Evolutionary conservation across 352 stramenopile species (phyloP), one percentile per base, ranked within the genome.

Genomic region (Blastocystis sp.): DNA sequence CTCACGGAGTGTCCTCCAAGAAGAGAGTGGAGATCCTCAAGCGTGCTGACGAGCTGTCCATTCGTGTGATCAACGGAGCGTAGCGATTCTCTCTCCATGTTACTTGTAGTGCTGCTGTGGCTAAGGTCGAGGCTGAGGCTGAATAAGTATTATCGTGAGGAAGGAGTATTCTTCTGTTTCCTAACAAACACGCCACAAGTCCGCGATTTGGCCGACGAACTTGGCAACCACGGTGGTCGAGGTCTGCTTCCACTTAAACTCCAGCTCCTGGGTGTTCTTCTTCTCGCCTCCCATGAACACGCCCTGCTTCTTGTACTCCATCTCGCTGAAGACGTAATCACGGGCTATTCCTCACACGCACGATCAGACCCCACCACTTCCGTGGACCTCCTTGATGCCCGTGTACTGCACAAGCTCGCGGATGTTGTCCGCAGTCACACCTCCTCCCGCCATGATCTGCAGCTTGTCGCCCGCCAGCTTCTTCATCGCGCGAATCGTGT

Each of bases 251-350:
- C 69, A 78, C 28, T 78, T 59, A 28, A 78, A 78, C 41, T 78
- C 69, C 53, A 78, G 53, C 41, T 78, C 69, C 53, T 78, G 69
- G 21, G 69, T 78, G 28, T 78, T 78, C 41, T 78, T 78, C 69
- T 78, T 78, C 21, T 78, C 69, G n/a, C 69, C 69, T 78, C 69
- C 69, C 69, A 78, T 78, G 41, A 78, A 78, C 21, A 78, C 69
- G 53, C 69, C 69, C 53, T 78, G 7, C 53, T 78, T 78, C 53
- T 40, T 78, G 53, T 78, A 78, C 23, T 67, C 28, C 69, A 78
- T 78, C 0, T 28, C 69, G 41, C 69, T 78, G 21, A 19, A n/a
- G 7, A 78, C 53, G 41, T 78, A 78, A 21, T 78, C 69, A 11
- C 69, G 43, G 28, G 69, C 69, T 78, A 59, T 11, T 67, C 23